Conservation (phyloP, 2,329 filamentous ascomycete species). For the Eurotiales sp. region DNA sequence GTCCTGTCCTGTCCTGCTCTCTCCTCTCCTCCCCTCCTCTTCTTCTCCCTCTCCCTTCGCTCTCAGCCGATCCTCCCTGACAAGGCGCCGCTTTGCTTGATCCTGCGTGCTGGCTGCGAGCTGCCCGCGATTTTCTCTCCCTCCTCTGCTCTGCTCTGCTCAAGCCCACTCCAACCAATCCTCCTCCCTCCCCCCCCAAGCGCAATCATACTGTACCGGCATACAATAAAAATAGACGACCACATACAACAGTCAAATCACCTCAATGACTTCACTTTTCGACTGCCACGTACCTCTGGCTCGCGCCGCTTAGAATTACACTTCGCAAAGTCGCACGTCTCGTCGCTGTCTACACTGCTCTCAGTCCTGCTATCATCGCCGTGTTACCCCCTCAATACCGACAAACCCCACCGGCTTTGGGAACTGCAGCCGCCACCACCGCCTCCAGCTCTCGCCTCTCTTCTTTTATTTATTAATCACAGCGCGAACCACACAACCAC, state of each 20-base stretch:
- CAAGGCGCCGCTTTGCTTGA: too few relatives aligned
- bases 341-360: neutral
- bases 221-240: neutral
- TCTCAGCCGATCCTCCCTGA: too few relatives aligned
- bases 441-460: too few relatives aligned
- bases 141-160: too few relatives aligned
- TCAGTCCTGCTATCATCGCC: slow-evolving; percentile 3
- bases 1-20: neutral
- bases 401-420: slow-evolving; percentile 8
- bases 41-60: neutral
- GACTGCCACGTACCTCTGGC: slow-evolving; percentile 5
- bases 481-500: too few relatives aligned
- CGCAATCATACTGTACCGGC: too few relatives aligned
- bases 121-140: too few relatives aligned
- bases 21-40: neutral
- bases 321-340: neutral
- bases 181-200: too few relatives aligned
- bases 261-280: slow-evolving; percentile 7
- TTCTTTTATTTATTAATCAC: too few relatives aligned
- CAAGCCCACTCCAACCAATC: too few relatives aligned
- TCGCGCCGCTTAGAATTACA: slow-evolving; percentile 3
- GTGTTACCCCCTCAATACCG: slow-evolving; percentile 6
- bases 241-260: neutral
- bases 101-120: too few relatives aligned
- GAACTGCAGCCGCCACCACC: slow-evolving; percentile 3